Conservation (phyloP, 2,329 filamentous ascomycete genomes). For the Beauveria australis region DNA sequence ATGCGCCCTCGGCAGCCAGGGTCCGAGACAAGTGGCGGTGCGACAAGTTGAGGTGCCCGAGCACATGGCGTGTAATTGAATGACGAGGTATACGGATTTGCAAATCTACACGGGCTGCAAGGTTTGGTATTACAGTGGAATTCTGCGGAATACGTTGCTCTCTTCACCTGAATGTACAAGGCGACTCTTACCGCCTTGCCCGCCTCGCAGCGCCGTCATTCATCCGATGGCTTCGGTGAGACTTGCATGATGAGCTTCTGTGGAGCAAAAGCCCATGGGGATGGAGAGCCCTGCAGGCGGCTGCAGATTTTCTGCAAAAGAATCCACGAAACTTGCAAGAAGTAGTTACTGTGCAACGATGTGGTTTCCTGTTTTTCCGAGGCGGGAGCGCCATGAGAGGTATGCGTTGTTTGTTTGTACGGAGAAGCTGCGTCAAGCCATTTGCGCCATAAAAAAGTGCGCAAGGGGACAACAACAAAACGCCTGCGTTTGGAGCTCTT, state of each 20-base stretch:
- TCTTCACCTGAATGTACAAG: not conserved
- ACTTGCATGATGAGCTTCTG: not conserved
- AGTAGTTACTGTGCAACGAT: not conserved
- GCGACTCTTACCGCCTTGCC: not conserved
- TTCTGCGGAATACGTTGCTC: not conserved
- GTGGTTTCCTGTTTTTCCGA: not conserved
- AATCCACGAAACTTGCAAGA: too few relatives aligned
- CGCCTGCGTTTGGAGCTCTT: not conserved
- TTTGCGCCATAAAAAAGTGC: not conserved
- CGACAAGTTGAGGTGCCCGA: not conserved
- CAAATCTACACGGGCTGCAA: too few relatives aligned
- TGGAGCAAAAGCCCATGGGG: not conserved
- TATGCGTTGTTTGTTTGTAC: not conserved
- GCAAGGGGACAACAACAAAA: not conserved
- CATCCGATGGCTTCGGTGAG: slow-evolving; percentile 5
- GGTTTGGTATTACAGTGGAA: not conserved
- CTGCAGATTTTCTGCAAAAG: not conserved
- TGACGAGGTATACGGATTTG: not conserved
- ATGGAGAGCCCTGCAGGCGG: not conserved
- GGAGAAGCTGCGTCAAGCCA: not conserved
- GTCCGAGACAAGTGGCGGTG: not conserved
- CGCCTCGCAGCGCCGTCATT: not conserved
- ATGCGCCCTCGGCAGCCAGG: not conserved
- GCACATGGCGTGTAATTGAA: too few relatives aligned
- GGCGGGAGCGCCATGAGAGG: not conserved